Conservation (phyloP, 192 early-diverging fungal species). For the Phlyctochytrium planicorne region DNA sequence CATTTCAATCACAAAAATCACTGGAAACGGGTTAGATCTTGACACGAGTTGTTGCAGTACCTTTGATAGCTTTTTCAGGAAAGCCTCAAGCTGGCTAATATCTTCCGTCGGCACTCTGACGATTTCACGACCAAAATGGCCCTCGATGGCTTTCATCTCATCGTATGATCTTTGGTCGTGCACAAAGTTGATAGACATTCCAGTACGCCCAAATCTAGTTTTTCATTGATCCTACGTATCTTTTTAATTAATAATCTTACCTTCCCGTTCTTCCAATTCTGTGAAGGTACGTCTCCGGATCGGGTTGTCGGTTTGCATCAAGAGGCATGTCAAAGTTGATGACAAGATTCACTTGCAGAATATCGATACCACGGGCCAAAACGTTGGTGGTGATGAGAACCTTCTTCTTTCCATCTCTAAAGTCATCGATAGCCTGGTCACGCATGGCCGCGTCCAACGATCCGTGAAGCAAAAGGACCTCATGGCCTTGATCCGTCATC, state of each 20-base stretch:
- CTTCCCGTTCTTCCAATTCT: slow-evolving; percentile 97
- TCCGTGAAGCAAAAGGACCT: slow-evolving; percentile 84
- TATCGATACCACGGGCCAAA: slow-evolving; percentile 95
- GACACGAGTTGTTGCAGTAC: too few species aligned
- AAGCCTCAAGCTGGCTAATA: slow-evolving; percentile 78
- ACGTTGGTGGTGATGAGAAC: slow-evolving; percentile 98
- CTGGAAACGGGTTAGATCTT: too few species aligned
- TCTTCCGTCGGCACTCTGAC: slow-evolving; percentile 78
- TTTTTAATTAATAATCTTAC: neutral
- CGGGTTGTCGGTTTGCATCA: slow-evolving; percentile 61
- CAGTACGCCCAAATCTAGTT: slow-evolving; percentile 79
- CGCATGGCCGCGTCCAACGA: slow-evolving; percentile 71
- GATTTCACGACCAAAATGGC: slow-evolving; percentile 78
- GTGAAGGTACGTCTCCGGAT: slow-evolving; percentile 95
- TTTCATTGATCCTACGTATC: neutral
- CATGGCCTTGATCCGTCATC: slow-evolving; percentile 82
- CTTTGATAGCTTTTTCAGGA: slow-evolving; percentile 86
- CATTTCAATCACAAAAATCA: too few species aligned
- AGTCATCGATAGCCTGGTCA: slow-evolving; percentile 89
- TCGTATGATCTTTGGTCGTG: slow-evolving; percentile 71
- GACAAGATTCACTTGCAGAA: slow-evolving; percentile 91
- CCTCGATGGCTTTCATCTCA: slow-evolving; percentile 82
- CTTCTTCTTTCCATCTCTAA: slow-evolving; percentile 85
- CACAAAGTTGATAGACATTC: slow-evolving; percentile 94
- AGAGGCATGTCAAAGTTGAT: slow-evolving; percentile 96